Percentiles rank a stretch among this genome's conserved stretches.
Conservation (phyloP, 495 filamentous ascomycete species). For the Aspergillus sclerotiicarbonarius region DNA sequence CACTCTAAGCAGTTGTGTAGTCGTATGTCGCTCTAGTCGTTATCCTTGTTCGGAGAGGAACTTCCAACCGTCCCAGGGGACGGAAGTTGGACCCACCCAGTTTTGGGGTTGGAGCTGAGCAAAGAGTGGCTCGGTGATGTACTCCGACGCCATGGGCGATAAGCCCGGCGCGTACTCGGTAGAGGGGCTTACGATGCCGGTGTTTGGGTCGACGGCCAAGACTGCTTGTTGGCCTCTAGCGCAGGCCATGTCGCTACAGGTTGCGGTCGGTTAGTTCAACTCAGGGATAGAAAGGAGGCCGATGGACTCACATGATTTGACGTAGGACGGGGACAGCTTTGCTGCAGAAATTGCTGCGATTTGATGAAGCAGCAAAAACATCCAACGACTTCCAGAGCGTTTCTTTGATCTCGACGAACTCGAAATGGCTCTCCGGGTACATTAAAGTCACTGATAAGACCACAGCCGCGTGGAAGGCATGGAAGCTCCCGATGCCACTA, state of each 20-base stretch:
- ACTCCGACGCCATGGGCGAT: conserved; percentile 7
- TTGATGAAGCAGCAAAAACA: conserved; percentile 38
- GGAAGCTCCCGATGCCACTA: conserved; percentile 39
- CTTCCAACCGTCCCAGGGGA: conserved; percentile 33
- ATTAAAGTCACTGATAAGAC: conserved; percentile 31
- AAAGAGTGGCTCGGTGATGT: conserved; percentile 19
- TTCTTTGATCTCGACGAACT: conserved; percentile 34
- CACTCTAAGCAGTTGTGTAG: not conserved
- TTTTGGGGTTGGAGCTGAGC: conserved; percentile 36
- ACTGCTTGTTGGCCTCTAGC: conserved; percentile 22
- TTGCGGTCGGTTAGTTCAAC: conserved; percentile 9
- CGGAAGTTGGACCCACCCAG: conserved; percentile 34
- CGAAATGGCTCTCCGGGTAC: conserved; percentile 31
- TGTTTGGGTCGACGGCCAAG: conserved; percentile 13
- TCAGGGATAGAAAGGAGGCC: not conserved
- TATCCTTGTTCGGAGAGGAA: conserved; percentile 10
- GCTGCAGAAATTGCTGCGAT: conserved; percentile 42
- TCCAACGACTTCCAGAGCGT: conserved; percentile 33
- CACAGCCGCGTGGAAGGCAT: conserved; percentile 34
- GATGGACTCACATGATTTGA: conserved; percentile 36
- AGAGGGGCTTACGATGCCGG: conserved; percentile 19
- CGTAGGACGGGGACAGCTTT: conserved; percentile 40
- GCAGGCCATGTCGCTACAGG: conserved; percentile 25
- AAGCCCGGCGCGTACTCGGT: conserved; percentile 7
- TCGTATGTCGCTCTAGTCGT: too few relatives aligned